phyloP scores from a whole-genome alignment of 2,329 filamentous ascomycete species.

The Epichloe hybrida region DNA sequence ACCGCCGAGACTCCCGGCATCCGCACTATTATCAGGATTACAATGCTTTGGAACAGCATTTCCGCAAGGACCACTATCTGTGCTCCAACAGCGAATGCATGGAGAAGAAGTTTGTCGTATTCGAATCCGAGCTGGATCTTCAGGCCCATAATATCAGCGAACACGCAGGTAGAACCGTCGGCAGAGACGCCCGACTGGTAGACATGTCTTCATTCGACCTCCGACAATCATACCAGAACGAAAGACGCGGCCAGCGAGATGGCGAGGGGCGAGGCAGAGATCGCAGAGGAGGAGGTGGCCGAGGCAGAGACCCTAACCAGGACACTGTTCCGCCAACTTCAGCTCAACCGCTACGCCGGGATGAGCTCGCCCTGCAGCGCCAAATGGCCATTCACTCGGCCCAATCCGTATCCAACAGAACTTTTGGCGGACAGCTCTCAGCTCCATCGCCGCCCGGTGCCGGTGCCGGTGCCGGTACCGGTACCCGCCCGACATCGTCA shows the following conservation, averaged over 20 bases:
- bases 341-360: conserved; percentile 67
- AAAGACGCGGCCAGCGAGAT: conserved; percentile 24
- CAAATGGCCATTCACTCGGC: conserved; percentile 85
- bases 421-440: conserved; percentile 74
- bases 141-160: conserved; percentile 83
- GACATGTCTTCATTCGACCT: conserved; percentile 81
- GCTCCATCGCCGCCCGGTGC: conserved; percentile 13
- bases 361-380: conserved; percentile 82
- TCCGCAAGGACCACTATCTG: conserved; percentile 72
- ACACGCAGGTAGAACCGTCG: conserved; percentile 74
- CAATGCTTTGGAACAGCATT: conserved; percentile 73
- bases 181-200: conserved; percentile 71
- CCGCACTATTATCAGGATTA: conserved; percentile 92
- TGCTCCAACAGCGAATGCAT: conserved; percentile 77
- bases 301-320: conserved; percentile 76
- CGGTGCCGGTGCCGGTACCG: conserved; percentile 4
- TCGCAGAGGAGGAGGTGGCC: conserved; percentile 27
- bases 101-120: conserved; percentile 97
- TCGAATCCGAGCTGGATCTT: conserved; percentile 85
- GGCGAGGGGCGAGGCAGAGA: conserved; percentile 27
- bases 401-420: conserved; percentile 64
- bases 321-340: conserved; percentile 66
- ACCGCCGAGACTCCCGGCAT: conserved; percentile 52
- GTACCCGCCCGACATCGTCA: conserved; percentile 7
- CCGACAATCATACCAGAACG: conserved; percentile 55